A percentile compares a stretch with the other conserved stretches of the same genome.
phyloP scores from a whole-genome alignment of 805 yeast genomes.

The Lachancea meyersii region DNA sequence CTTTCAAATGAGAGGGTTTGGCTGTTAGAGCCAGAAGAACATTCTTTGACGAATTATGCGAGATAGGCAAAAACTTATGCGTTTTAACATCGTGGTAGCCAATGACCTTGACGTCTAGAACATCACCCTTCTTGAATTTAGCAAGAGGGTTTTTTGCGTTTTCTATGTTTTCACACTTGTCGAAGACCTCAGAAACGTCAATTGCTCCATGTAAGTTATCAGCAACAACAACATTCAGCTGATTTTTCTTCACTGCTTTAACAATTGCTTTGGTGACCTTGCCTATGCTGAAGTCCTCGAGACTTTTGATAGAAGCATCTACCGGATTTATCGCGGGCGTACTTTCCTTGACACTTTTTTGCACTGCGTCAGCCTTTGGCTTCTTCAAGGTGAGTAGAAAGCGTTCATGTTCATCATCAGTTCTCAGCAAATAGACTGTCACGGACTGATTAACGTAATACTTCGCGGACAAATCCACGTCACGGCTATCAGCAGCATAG shows the following conservation, averaged over 20 bases:
- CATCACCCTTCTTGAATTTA: conserved; percentile 51
- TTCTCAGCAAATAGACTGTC: conserved; percentile 54
- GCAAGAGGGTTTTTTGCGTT: conserved; percentile 54
- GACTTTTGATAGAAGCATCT: conserved; percentile 43
- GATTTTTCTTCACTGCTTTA: conserved; percentile 61
- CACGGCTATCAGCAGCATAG: conserved; percentile 51
- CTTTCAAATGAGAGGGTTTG: conserved; percentile 37
- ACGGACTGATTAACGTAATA: conserved; percentile 68
- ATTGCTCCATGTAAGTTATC: conserved; percentile 75
- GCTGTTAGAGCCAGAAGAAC: conserved; percentile 60
- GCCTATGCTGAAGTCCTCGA: conserved; percentile 56
- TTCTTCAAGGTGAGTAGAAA: conserved; percentile 60
- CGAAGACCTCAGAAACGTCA: conserved; percentile 67
- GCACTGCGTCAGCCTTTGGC: conserved; percentile 18
- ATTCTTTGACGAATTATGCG: conserved; percentile 51
- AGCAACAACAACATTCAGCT: conserved; percentile 68
- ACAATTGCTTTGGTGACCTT: conserved; percentile 53
- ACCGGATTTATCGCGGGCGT: conserved; percentile 48
- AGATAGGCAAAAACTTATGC: conserved; percentile 60
- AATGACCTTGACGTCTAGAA: conserved; percentile 56
- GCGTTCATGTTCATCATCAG: conserved; percentile 64
- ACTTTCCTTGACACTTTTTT: conserved; percentile 11
- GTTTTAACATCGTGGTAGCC: conserved; percentile 71
- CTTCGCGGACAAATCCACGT: conserved; percentile 46
- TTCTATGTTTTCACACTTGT: conserved; percentile 45